These are phyloP conservation scores for Umbelopsis isabellina DNA, from an alignment of 192 early-diverging fungal species.

Conservation along the genomic window DNA sequence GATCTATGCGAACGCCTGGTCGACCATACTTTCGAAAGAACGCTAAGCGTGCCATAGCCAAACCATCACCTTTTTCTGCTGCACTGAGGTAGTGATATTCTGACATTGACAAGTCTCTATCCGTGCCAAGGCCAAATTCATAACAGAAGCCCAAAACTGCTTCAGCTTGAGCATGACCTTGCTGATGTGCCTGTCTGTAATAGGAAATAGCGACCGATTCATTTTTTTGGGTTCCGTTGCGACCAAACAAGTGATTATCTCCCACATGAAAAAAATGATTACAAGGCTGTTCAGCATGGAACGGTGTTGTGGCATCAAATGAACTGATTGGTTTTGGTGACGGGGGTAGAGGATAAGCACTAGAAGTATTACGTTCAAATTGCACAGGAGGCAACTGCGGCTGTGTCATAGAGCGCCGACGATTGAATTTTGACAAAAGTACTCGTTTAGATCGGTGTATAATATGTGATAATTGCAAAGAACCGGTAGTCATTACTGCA, in stretches of 20 bases:
- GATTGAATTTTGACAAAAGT: slow-evolving; percentile 25
- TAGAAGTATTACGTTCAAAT: slow-evolving; percentile 19
- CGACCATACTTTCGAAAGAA: slow-evolving; percentile 83
- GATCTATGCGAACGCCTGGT: slow-evolving; percentile 76
- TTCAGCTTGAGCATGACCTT: slow-evolving; percentile 50
- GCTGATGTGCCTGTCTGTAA: slow-evolving; percentile 43
- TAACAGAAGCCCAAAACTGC: slow-evolving; percentile 81
- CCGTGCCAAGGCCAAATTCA: slow-evolving; percentile 82
- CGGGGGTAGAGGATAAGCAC: background rate
- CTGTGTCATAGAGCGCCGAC: slow-evolving; percentile 27
- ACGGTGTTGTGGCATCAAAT: slow-evolving; percentile 3
- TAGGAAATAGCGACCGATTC: slow-evolving; percentile 27
- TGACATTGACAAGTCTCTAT: slow-evolving; percentile 58
- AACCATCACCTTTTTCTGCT: slow-evolving; percentile 60
- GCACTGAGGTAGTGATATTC: slow-evolving; percentile 71
- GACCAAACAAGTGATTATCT: slow-evolving; percentile 33
- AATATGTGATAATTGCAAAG: slow-evolving; percentile 25
- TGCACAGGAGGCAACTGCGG: slow-evolving; percentile 15
- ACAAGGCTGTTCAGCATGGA: slow-evolving; percentile 8
- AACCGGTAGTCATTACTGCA: slow-evolving; percentile 15
- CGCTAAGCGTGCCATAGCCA: slow-evolving; percentile 70
- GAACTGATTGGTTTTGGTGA: background rate
- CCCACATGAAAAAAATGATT: slow-evolving; percentile 23
- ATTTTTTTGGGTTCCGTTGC: slow-evolving; percentile 11
- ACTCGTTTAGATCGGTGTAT: slow-evolving; percentile 24